Base-by-base conservation (phyloP, 2,329 filamentous ascomycete species). In the Clarireedia homoeocarpa region DNA sequence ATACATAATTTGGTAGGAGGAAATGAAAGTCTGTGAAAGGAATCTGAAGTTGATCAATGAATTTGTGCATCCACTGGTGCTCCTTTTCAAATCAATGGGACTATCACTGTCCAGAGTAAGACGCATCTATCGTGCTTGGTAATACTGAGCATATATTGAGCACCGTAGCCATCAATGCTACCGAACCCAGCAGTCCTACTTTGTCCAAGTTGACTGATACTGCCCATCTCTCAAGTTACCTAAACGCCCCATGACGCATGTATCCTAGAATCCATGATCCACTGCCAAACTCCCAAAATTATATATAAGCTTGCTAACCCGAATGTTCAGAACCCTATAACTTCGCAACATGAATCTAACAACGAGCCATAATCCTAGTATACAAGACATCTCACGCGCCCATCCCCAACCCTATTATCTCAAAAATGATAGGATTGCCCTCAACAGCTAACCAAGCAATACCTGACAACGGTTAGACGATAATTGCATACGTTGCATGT, bases 361-460 rank as follows among this genome's bases (percentile, higher is more conserved):
- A 4, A 34, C 10, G 30, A 34, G 9, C 30, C 30, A 34, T 34
- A 34, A 12, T 34, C 30, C 30, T 34, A 34, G 20, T 42, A 20
- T 42, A 42, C 39, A 42, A 17, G 15, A 15, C 39, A 15, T 7
- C 34, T 54, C 54, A 56, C 58, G 49, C 39, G 15, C 65, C 65
- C 66, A 70, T 69, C 6, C 73, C 72, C 24, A 75, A 61, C 34
- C 73, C 73, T 50, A 74, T 70, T 44, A 73, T 55, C 51, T 74
- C 72, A 58, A 73, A 73, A 23, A 75, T 66, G 46, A 74, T 67
- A n/a, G 73, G 73, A 27, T 73, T 71, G 20, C 70, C 62, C 61
- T 74, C 73, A 23, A 74, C 81, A 2, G 89, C 88, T 58, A 95
- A 75, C 84, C 85, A 91, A 51, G 79, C 90, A 70, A 96, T 95